Base-by-base conservation (phyloP, 2,329 filamentous ascomycete genomes). In the Pezicula carpinea region DNA sequence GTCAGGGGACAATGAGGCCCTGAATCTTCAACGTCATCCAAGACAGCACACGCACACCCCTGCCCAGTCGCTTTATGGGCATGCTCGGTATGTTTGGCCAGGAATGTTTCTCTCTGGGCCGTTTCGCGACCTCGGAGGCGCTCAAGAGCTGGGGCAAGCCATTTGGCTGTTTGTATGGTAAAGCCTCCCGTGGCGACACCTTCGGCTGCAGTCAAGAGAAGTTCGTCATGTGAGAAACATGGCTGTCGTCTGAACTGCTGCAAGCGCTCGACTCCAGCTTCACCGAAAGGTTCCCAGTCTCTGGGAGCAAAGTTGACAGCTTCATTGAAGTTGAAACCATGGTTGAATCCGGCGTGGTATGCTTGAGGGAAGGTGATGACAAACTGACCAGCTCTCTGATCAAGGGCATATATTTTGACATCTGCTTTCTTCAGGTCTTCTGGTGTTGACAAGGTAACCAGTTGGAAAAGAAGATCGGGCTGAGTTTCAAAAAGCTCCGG, bases 241-340 rank as follows among this genome's bases (percentile, higher is more conserved):
- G 93, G 90, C 54, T 96, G 91, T 47, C 91, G 82, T 47, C 92
- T 80, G 65, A 96, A 99, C 42, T 85, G 79, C 58, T 93, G 89
- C 23, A 97, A 73, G 54, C 92, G 79, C 59, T 92, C 84, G 1
- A 97, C 91, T 1, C 93, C 91, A 22, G 83, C 78, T 46, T 92
- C 83, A 2, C 93, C 93, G 62, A 83, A 95, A 0, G 90, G 89
- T 61, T 99, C 93, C 93, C 93, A 99, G 59, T 99, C 93, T 22
- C 75, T 77, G 0, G 93, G 93, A 0, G 93, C 93, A 68, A 99
- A 99, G 64, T 99, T 99, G 57, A 99, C 93, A 5, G 93, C 93
- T 66, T 99, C 93, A 58, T 99, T 99, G 68, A 96, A 95, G 64
- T 99, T 99, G 73, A 99, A 99, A 0, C 87, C 93, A 59, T 99